These are phyloP conservation scores for Plantago coronopus DNA, from an alignment of 305 asterid genomes.

Conservation along the genomic window DNA sequence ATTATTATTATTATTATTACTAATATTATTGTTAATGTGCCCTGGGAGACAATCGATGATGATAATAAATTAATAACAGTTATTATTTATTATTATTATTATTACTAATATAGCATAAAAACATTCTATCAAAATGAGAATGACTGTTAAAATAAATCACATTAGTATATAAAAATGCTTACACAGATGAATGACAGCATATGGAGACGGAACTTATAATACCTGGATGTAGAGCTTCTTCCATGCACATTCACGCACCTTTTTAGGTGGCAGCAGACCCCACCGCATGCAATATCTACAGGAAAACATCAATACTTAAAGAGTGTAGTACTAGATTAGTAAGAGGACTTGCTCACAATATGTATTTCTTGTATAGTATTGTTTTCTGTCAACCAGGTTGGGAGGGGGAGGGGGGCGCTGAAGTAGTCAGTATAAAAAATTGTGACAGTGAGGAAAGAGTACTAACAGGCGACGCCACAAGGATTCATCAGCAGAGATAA, in stretches of 20 bases:
- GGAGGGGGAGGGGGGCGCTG: background rate
- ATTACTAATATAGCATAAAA: no score
- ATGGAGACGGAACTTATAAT: conserved; percentile 20
- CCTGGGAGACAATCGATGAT: background rate
- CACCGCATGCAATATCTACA: conserved; percentile 88
- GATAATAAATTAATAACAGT: no score
- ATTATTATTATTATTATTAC: no score
- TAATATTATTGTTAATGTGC: no score
- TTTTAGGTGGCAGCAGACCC: conserved; percentile 81
- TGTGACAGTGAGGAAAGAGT: conserved; percentile 10
- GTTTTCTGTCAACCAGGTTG: background rate
- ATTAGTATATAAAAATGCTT: no score
- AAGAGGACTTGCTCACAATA: background rate
- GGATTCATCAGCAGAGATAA: conserved; percentile 56
- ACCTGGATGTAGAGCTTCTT: conserved; percentile 93
- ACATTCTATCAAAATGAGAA: no score
- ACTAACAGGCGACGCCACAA: conserved; percentile 70
- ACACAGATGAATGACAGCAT: conserved; percentile 6
- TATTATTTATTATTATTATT: no score
- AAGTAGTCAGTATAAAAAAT: background rate
- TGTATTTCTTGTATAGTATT: background rate
- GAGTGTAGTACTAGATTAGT: background rate
- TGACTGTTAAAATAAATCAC: no score
- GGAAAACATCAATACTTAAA: background rate
- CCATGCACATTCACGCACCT: conserved; percentile 88